Evolutionary conservation across 169 alveolate species (phyloP).

Genomic region (Plasmodium yoelii): DNA sequence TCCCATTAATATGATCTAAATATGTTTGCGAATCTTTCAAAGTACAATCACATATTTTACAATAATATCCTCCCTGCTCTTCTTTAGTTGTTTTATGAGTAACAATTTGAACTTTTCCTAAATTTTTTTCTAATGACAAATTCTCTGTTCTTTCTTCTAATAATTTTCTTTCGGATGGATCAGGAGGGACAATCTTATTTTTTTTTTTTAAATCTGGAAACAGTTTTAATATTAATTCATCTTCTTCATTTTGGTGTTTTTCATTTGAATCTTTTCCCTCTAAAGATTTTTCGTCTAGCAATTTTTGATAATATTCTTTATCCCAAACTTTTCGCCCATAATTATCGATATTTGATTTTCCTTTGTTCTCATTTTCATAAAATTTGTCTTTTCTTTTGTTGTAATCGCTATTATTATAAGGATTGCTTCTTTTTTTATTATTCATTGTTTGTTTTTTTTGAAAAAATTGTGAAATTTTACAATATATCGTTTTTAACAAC

Average conservation of each 20-base stretch:
- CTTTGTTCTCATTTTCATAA: neutral
- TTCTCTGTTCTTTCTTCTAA: constrained; percentile 85
- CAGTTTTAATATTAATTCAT: constrained; percentile 78
- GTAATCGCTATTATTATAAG: neutral
- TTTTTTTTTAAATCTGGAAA: constrained; percentile 78
- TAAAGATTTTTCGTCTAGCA: constrained; percentile 76
- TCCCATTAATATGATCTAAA: constrained; percentile 94
- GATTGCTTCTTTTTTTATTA: neutral
- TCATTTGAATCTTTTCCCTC: too few species aligned
- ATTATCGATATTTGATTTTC: constrained; percentile 76
- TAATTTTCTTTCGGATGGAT: constrained; percentile 85
- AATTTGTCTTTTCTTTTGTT: neutral
- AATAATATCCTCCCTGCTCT: constrained; percentile 91
- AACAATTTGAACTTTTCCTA: constrained; percentile 86
- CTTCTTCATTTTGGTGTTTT: constrained; percentile 71
- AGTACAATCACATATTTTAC: constrained; percentile 90
- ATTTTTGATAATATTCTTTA: constrained; percentile 79
- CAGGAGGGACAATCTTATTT: constrained; percentile 61
- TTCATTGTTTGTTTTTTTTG: neutral
- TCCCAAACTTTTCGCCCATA: constrained; percentile 89
- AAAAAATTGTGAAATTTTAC: too few species aligned
- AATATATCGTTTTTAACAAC: too few species aligned
- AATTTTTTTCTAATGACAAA: constrained; percentile 84
- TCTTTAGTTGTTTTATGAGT: constrained; percentile 87
- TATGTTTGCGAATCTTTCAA: constrained; percentile 92